These are phyloP conservation scores for Kitagawia praeruptora DNA, from an alignment of 129 eudicot genomes.

Conservation along the genomic window DNA sequence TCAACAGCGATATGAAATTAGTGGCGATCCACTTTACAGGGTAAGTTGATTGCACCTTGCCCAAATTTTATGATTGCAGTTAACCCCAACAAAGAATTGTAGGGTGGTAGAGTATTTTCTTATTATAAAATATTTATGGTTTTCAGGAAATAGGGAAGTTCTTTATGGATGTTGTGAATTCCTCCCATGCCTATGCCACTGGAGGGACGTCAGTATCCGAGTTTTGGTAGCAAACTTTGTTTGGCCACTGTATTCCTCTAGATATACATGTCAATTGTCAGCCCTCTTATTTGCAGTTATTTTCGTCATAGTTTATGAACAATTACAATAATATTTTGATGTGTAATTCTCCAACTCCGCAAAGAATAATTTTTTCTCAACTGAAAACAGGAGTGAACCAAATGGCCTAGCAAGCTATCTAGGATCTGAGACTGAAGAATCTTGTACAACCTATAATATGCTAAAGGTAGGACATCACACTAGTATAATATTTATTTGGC, in stretches of 20 bases:
- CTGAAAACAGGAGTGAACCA: conserved; percentile 63
- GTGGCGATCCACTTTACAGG: conserved; percentile 88
- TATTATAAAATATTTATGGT: neutral
- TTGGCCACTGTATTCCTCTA: neutral
- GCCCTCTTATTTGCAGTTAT: neutral
- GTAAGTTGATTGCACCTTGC: conserved; percentile 17
- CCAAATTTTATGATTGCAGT: neutral
- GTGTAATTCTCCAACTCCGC: neutral
- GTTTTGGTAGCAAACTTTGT: neutral
- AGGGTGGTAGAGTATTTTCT: neutral
- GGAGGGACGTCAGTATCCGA: conserved; percentile 83
- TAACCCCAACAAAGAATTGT: neutral
- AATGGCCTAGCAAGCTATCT: conserved; percentile 67
- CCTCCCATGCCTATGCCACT: conserved; percentile 84
- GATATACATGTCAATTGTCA: neutral
- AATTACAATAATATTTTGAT: neutral
- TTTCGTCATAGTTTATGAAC: neutral
- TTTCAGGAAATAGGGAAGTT: conserved; percentile 43
- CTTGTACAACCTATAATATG: conserved; percentile 98
- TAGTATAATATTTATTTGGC: neutral
- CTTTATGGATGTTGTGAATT: conserved; percentile 78
- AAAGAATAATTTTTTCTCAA: neutral
- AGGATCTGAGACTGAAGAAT: conserved; percentile 73
- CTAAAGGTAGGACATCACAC: conserved; percentile 42
- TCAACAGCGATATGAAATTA: conserved; percentile 87